These are phyloP conservation scores for Xylariaceae sp. DNA, from an alignment of 2,329 filamentous ascomycete species.

Conservation along the genomic window DNA sequence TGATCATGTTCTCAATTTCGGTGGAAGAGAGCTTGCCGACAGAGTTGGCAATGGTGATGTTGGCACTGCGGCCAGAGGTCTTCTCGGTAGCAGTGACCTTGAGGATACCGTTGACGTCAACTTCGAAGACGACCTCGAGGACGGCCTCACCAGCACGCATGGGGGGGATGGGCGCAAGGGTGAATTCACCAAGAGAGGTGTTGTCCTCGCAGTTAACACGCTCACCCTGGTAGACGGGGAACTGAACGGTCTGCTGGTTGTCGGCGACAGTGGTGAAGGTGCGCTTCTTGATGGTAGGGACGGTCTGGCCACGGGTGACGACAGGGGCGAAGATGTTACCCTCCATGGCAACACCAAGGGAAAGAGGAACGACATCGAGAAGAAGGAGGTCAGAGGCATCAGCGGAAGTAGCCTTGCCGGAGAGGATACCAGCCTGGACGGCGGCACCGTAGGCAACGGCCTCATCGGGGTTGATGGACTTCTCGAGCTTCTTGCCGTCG, in stretches of 20 bases:
- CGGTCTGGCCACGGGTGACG: slow-evolving; percentile 71
- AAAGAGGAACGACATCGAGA: slow-evolving; percentile 92
- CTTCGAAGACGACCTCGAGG: slow-evolving; percentile 97
- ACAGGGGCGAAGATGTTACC: slow-evolving; percentile 98
- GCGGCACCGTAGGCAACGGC: slow-evolving; percentile 98
- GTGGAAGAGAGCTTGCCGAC: slow-evolving; percentile 92
- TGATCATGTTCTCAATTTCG: slow-evolving; percentile 98
- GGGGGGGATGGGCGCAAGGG: slow-evolving; percentile 79
- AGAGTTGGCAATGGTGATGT: slow-evolving; percentile 99
- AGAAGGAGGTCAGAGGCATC: slow-evolving; percentile 93
- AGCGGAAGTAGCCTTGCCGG: slow-evolving; percentile 92
- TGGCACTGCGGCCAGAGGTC: slow-evolving; percentile 93
- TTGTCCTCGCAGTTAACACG: slow-evolving; percentile 98
- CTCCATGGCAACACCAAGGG: slow-evolving; percentile 98
- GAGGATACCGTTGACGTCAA: slow-evolving; percentile 99
- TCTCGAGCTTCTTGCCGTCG: slow-evolving; percentile 99
- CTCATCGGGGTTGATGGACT: slow-evolving; percentile 99
- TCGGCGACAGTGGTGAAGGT: slow-evolving; percentile 81
- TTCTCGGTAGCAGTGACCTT: slow-evolving; percentile 99
- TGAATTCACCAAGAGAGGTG: slow-evolving; percentile 96
- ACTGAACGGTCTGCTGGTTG: slow-evolving; percentile 76
- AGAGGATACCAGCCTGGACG: slow-evolving; percentile 97
- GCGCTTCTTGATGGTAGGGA: slow-evolving; percentile 74
- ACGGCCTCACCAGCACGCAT: slow-evolving; percentile 93
- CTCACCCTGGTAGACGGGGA: slow-evolving; percentile 94